Evolutionary conservation across 1,284 basidiomycete species (phyloP).

Genomic region (Puccinia polysora): DNA sequence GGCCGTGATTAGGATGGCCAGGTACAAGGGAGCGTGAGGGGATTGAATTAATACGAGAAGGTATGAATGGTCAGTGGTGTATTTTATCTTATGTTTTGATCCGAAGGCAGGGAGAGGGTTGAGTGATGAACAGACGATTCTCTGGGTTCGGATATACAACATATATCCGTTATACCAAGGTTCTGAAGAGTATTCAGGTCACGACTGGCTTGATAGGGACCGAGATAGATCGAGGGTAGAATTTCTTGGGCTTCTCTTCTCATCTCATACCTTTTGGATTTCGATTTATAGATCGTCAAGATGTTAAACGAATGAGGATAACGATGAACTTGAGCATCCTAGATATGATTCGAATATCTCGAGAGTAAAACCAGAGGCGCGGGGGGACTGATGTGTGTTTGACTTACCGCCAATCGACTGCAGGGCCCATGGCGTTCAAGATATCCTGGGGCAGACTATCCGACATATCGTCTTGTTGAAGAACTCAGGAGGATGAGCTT

Average conservation of each 20-base stretch:
- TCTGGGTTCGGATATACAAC: constrained; percentile 50
- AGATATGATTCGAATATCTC: no score
- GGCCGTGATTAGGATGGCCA: neutral
- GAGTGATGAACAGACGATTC: constrained; percentile 64
- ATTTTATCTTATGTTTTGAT: neutral
- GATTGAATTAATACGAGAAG: neutral
- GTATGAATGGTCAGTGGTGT: constrained; percentile 30
- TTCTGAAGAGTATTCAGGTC: constrained; percentile 64
- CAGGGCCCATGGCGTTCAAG: no score
- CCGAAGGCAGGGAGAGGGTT: neutral
- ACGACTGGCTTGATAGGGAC: constrained; percentile 81
- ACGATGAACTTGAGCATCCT: no score
- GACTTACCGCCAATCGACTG: no score
- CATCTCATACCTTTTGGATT: constrained; percentile 98
- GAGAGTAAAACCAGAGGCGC: no score
- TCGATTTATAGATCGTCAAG: no score
- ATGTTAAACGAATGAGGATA: no score
- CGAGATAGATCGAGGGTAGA: constrained; percentile 73
- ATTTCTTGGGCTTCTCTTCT: constrained; percentile 86
- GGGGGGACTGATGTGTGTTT: no score
- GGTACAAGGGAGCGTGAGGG: neutral
- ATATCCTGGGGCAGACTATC: no score
- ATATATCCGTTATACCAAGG: constrained; percentile 73
- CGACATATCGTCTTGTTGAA: no score
- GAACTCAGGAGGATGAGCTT: no score